phyloP scores from a whole-genome alignment of 352 stramenopile genomes.

The Lagenidium giganteum region DNA sequence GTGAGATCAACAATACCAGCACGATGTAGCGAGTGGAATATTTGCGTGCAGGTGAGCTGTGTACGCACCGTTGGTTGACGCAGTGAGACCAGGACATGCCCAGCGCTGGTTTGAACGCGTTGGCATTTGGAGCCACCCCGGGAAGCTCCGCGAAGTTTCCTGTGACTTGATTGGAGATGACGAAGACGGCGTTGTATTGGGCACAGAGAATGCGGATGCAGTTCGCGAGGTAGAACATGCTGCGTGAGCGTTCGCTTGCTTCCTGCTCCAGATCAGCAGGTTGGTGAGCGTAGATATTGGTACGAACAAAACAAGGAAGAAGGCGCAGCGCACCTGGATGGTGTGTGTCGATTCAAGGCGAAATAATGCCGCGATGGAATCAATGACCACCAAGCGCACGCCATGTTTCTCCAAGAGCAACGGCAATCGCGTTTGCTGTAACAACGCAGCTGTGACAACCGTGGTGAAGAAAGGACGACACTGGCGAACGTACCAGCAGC shows the following conservation, averaged over 20 bases:
- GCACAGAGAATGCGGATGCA: conserved; percentile 79
- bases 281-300: neutral
- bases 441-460: neutral
- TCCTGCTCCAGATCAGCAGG: conserved; percentile 25
- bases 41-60: conserved; percentile 5
- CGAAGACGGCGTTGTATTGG: conserved; percentile 69
- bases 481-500: conserved; percentile 31
- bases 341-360: conserved; percentile 60
- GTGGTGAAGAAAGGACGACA: neutral
- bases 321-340: conserved; percentile 34
- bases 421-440: conserved; percentile 64
- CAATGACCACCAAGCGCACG: conserved; percentile 75
- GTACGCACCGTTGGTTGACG: conserved; percentile 73
- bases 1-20: too few relatives aligned
- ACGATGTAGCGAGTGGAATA: too few relatives aligned
- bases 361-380: conserved; percentile 77
- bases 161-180: conserved; percentile 82
- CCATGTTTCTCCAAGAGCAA: conserved; percentile 63
- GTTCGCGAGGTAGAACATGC: conserved; percentile 82
- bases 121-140: neutral
- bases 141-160: conserved; percentile 44
- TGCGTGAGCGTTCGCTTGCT: conserved; percentile 53
- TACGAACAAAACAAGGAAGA: neutral
- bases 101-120: conserved; percentile 47
- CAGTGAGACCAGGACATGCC: conserved; percentile 81